These are phyloP conservation scores for Daldinia loculata DNA, from an alignment of 495 filamentous ascomycete genomes.

Conservation along the genomic window DNA sequence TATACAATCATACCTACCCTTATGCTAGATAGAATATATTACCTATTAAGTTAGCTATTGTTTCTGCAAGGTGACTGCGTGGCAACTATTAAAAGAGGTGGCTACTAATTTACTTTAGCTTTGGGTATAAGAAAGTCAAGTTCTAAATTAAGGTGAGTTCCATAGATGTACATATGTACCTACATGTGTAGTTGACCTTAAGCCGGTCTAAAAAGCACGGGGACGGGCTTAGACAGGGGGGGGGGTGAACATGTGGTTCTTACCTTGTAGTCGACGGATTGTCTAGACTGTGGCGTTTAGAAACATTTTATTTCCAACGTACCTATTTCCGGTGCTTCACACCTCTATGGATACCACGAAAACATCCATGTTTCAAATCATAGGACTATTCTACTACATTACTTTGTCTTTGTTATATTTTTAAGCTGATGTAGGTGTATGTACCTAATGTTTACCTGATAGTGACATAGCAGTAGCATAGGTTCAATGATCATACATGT, in stretches of 20 bases:
- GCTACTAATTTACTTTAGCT: too few species aligned
- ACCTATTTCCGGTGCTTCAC: not conserved
- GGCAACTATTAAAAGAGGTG: too few species aligned
- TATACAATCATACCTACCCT: not conserved
- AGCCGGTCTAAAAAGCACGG: constrained; percentile 6
- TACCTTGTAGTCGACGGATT: not conserved
- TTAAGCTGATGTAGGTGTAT: not conserved
- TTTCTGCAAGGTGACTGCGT: too few species aligned
- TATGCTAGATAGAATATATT: not conserved
- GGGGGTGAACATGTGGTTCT: constrained; percentile 6
- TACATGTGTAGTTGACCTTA: not conserved
- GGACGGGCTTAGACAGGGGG: constrained; percentile 7
- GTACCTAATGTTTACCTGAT: too few species aligned
- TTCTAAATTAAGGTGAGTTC: not conserved
- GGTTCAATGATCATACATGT: too few species aligned
- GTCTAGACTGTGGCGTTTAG: not conserved
- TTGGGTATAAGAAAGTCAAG: not conserved
- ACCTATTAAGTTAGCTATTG: too few species aligned
- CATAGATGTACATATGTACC: not conserved
- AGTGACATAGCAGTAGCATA: too few species aligned
- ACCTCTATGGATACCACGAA: not conserved
- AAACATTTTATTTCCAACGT: not conserved
- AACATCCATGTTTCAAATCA: not conserved
- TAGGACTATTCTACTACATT: not conserved
- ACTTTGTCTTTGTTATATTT: not conserved